These are phyloP conservation scores for Magnolia sinica DNA, from an alignment of 164 flowering plant species.

Conservation along the genomic window DNA sequence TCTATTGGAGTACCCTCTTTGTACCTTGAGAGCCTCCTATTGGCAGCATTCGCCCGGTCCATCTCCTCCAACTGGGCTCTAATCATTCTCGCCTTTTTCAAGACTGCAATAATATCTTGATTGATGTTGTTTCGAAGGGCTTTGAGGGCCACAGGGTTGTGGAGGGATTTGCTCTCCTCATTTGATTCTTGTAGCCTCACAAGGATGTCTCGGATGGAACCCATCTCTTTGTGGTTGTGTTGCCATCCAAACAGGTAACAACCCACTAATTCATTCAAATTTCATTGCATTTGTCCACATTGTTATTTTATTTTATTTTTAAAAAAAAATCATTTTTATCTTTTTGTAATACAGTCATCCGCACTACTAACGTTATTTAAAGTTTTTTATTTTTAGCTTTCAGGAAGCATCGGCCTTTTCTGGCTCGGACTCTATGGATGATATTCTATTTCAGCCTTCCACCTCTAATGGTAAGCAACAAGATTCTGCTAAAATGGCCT, in stretches of 20 bases:
- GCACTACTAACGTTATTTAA: neutral
- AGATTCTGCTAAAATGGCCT: neutral
- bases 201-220: slow-evolving; percentile 37
- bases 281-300: neutral
- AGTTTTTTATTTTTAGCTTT: slow-evolving; percentile 1
- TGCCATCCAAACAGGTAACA: too few species aligned
- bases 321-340: neutral
- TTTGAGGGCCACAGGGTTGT: slow-evolving; percentile 61
- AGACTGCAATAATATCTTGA: slow-evolving; percentile 46
- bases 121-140: slow-evolving; percentile 43
- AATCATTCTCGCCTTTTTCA: slow-evolving; percentile 52
- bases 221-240: slow-evolving; percentile 37
- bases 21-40: slow-evolving; percentile 51
- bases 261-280: too few species aligned
- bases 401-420: slow-evolving; percentile 18
- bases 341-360: neutral
- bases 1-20: slow-evolving; percentile 63
- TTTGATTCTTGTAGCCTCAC: slow-evolving; percentile 41
- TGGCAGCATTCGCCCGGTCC: slow-evolving; percentile 55
- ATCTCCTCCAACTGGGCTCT: slow-evolving; percentile 53
- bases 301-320: neutral
- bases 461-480: slow-evolving; percentile 10
- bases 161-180: slow-evolving; percentile 62
- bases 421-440: slow-evolving; percentile 14
- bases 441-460: slow-evolving; percentile 9